phyloP scores from a whole-genome alignment of 768 basidiomycete genomes.

The Ephemerocybe angulata region DNA sequence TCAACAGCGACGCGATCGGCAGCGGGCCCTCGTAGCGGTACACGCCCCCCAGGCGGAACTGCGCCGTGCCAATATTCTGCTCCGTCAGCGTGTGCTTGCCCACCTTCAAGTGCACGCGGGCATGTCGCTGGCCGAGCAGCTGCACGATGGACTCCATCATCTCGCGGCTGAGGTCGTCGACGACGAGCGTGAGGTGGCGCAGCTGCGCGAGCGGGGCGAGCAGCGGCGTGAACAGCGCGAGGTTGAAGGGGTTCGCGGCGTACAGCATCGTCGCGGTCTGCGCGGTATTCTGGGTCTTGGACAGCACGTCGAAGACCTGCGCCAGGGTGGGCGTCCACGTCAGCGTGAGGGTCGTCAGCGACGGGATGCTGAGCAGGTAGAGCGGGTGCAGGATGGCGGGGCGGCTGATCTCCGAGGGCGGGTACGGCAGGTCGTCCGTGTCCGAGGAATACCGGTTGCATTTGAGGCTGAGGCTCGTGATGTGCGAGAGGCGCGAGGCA shows the following conservation, averaged over 20 bases:
- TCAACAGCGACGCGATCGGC: slow-evolving; percentile 17
- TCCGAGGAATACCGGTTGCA: slow-evolving; percentile 11
- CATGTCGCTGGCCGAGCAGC: slow-evolving; percentile 19
- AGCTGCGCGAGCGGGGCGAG: not conserved
- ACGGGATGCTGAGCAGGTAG: slow-evolving; percentile 12
- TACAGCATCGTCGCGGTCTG: slow-evolving; percentile 16
- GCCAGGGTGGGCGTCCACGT: slow-evolving; percentile 13
- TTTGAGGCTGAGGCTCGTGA: slow-evolving; percentile 14
- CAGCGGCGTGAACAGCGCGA: slow-evolving; percentile 21
- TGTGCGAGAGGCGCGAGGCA: not conserved
- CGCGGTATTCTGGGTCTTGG: too few species aligned
- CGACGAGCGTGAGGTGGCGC: not conserved
- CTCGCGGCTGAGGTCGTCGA: slow-evolving; percentile 22
- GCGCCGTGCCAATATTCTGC: slow-evolving; percentile 19
- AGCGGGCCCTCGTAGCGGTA: slow-evolving; percentile 27
- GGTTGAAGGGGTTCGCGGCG: slow-evolving; percentile 11
- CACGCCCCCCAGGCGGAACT: slow-evolving; percentile 20
- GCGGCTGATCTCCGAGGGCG: slow-evolving; percentile 2
- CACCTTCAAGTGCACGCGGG: slow-evolving; percentile 17
- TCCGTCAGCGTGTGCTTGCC: slow-evolving; percentile 26
- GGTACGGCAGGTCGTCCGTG: slow-evolving; percentile 9
- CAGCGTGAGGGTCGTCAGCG: slow-evolving; percentile 12
- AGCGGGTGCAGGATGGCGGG: slow-evolving; percentile 12
- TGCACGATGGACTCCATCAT: slow-evolving; percentile 23
- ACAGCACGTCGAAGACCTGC: slow-evolving; percentile 5